Conservation (phyloP, 345 rosid species). For the Chamaenerion angustifolium region DNA sequence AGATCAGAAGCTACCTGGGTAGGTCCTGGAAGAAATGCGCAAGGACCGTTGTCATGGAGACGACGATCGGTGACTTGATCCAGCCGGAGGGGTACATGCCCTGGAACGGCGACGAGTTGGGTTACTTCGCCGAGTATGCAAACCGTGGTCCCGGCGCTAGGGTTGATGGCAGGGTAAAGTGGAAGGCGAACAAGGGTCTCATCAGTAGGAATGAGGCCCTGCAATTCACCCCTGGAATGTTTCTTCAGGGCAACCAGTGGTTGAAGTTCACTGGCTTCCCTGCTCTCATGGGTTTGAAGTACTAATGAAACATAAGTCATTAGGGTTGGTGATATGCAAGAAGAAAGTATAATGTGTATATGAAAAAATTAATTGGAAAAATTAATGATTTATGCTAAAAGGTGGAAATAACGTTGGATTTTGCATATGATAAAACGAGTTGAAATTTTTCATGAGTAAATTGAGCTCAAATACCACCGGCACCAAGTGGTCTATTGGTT, state of each 20-base stretch:
- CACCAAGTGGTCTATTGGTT: too few species aligned
- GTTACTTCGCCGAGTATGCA: conserved; percentile 34
- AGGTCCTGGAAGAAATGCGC: conserved; percentile 64
- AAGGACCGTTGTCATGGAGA: conserved; percentile 44
- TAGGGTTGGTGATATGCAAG: neutral
- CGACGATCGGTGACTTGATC: conserved; percentile 44
- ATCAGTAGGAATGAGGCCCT: conserved; percentile 22
- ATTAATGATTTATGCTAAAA: too few species aligned
- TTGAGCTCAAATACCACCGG: too few species aligned
- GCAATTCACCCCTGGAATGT: conserved; percentile 24
- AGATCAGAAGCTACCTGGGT: conserved; percentile 41
- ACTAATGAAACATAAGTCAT: neutral
- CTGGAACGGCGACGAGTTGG: conserved; percentile 28
- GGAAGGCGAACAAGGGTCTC: conserved; percentile 24
- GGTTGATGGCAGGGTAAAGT: conserved; percentile 29
- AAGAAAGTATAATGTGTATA: too few species aligned
- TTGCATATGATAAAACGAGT: too few species aligned
- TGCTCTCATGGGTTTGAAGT: conserved; percentile 19
- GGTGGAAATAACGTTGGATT: too few species aligned
- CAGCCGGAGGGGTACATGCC: conserved; percentile 47
- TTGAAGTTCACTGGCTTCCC: conserved; percentile 27
- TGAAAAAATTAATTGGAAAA: too few species aligned
- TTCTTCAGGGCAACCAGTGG: conserved; percentile 33
- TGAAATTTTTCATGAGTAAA: too few species aligned
- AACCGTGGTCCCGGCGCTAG: conserved; percentile 60